A percentile compares a stretch with the other conserved stretches of the same genome.
Evolutionary conservation across 768 basidiomycete genomes (phyloP).

Genomic region (Mycena amicta): DNA sequence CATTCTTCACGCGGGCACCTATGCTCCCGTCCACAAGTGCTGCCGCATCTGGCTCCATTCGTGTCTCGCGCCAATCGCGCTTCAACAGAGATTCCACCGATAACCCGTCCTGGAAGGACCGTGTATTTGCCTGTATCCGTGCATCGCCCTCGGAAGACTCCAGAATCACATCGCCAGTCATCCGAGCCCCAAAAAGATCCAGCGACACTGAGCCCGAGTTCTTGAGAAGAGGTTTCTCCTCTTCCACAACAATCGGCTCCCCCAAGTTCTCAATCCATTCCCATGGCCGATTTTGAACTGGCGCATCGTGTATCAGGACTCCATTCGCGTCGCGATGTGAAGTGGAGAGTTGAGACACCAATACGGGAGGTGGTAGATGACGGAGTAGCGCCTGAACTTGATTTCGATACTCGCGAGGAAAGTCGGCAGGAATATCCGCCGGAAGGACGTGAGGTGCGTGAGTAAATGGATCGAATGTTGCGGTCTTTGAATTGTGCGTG

Average conservation of each 20-base stretch:
- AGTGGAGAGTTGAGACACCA: conserved; percentile 60
- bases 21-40: conserved; percentile 21
- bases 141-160: conserved; percentile 34
- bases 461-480: conserved; percentile 62
- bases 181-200: conserved; percentile 66
- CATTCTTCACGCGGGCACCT: conserved; percentile 24
- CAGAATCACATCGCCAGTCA: conserved; percentile 62
- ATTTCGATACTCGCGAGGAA: conserved; percentile 58
- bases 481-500: conserved; percentile 56
- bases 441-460: conserved; percentile 58
- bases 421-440: conserved; percentile 54
- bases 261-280: conserved; percentile 85
- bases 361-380: conserved; percentile 49
- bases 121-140: conserved; percentile 45
- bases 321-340: conserved; percentile 60
- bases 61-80: conserved; percentile 78
- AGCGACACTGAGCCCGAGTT: conserved; percentile 75
- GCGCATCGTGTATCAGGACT: conserved; percentile 46
- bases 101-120: conserved; percentile 68
- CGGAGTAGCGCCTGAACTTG: conserved; percentile 64
- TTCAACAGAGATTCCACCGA: conserved; percentile 65
- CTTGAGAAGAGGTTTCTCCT: conserved; percentile 48
- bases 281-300: conserved; percentile 79
- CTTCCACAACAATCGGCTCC: conserved; percentile 50
- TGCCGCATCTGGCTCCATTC: conserved; percentile 46